A percentile compares a stretch with the other conserved stretches of the same genome.
Conservation (phyloP, 1,139 yeast genomes). For the Blastobotrys raffinosifermentans region DNA sequence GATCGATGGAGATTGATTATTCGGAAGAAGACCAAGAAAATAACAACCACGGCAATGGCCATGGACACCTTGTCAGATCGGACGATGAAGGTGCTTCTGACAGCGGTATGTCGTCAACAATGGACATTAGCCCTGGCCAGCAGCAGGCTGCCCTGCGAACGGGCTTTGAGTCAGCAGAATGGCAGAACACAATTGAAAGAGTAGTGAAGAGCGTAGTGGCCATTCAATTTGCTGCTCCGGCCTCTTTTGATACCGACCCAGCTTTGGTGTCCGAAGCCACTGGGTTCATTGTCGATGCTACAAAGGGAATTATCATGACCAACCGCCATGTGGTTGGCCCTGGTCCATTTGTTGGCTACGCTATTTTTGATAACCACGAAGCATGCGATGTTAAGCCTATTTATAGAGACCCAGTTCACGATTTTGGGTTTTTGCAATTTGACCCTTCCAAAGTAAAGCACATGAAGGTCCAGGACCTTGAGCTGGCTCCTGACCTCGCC, state of each 20-base stretch:
- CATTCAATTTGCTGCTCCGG: conserved; percentile 82
- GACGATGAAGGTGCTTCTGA: conserved; percentile 8
- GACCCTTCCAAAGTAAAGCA: conserved; percentile 68
- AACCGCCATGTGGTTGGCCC: conserved; percentile 95
- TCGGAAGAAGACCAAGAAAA: conserved; percentile 7
- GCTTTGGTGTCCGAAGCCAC: conserved; percentile 86
- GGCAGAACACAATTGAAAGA: conserved; percentile 78
- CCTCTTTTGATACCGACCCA: conserved; percentile 78
- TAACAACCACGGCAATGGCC: neutral
- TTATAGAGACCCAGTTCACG: conserved; percentile 58
- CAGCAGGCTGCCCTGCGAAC: conserved; percentile 3
- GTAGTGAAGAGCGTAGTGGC: conserved; percentile 88
- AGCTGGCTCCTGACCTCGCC: conserved; percentile 75
- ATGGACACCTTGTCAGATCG: neutral
- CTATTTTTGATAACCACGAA: conserved; percentile 90
- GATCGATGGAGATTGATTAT: conserved; percentile 12
- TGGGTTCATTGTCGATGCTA: conserved; percentile 88
- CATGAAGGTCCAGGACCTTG: conserved; percentile 61
- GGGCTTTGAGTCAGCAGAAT: conserved; percentile 33
- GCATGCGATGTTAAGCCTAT: conserved; percentile 78
- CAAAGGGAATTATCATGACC: conserved; percentile 75
- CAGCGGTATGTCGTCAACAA: neutral
- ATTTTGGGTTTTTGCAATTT: conserved; percentile 81
- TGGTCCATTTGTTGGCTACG: conserved; percentile 88
- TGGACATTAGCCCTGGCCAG: no score